phyloP scores from a whole-genome alignment of 2,329 filamentous ascomycete genomes.

The Ascochyta koolunga region DNA sequence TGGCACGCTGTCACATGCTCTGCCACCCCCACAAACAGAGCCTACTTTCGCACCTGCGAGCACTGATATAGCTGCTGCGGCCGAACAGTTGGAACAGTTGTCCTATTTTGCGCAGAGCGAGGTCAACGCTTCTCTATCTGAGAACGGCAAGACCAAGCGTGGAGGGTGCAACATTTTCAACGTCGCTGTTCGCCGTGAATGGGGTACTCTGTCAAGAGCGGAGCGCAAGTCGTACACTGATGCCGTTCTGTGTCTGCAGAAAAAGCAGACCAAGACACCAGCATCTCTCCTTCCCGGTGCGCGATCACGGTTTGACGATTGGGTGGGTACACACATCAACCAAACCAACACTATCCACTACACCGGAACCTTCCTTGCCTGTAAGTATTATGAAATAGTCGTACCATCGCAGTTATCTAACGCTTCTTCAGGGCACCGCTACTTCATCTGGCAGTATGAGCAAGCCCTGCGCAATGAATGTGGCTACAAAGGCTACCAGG shows the following conservation, averaged over 20 bases:
- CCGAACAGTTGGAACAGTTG: slow-evolving; percentile 32
- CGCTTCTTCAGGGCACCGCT: slow-evolving; percentile 49
- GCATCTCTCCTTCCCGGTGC: slow-evolving; percentile 36
- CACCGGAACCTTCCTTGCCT: slow-evolving; percentile 35
- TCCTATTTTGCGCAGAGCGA: slow-evolving; percentile 27
- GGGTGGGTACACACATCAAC: slow-evolving; percentile 46
- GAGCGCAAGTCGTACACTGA: slow-evolving; percentile 45
- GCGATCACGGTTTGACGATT: slow-evolving; percentile 45
- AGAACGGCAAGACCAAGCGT: slow-evolving; percentile 25
- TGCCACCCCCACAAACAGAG: slow-evolving; percentile 30
- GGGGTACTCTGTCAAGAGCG: slow-evolving; percentile 28
- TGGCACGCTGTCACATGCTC: slow-evolving; percentile 31
- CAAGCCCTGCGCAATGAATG: slow-evolving; percentile 51
- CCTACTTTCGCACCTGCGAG: slow-evolving; percentile 24
- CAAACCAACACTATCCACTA: slow-evolving; percentile 44
- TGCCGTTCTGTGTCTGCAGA: slow-evolving; percentile 45
- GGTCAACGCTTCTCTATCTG: slow-evolving; percentile 22
- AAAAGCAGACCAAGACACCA: slow-evolving; percentile 38
- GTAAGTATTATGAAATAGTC: neutral
- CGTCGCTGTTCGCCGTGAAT: slow-evolving; percentile 37
- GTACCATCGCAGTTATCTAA: slow-evolving; percentile 1
- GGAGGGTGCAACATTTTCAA: slow-evolving; percentile 32
- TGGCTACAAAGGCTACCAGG: slow-evolving; percentile 48
- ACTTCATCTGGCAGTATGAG: slow-evolving; percentile 51
- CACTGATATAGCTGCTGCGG: slow-evolving; percentile 28